Evolutionary conservation across 2,329 filamentous ascomycete species (phyloP).

Genomic region (Thelonectria blattea): DNA sequence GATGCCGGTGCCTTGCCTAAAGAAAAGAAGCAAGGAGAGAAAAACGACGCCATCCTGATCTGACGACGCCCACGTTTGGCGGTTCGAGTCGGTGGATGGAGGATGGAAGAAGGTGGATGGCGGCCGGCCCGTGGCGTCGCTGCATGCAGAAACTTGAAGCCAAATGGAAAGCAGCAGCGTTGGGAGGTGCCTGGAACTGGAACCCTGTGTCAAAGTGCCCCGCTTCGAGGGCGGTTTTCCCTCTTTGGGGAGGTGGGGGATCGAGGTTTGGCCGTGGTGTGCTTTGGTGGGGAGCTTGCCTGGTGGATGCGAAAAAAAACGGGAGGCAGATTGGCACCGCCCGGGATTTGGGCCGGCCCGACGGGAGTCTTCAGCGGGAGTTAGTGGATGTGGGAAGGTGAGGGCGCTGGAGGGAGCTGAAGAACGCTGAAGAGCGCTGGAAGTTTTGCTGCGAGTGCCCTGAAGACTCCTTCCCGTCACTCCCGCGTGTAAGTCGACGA

Average conservation of each 20-base stretch:
- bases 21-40: conserved; percentile 3
- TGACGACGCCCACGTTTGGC: conserved; percentile 32
- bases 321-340: conserved; percentile 17
- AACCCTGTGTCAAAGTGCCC: conserved; percentile 10
- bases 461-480: too few relatives aligned
- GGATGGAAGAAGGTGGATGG: not conserved
- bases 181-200: not conserved
- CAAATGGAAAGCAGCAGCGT: not conserved
- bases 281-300: not conserved
- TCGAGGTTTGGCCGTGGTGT: not conserved
- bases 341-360: conserved; percentile 16
- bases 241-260: conserved; percentile 14
- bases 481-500: too few relatives aligned
- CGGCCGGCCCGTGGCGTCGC: conserved; percentile 15
- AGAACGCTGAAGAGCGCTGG: too few relatives aligned
- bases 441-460: too few relatives aligned
- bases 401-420: too few relatives aligned
- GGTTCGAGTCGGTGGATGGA: conserved; percentile 32
- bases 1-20: conserved; percentile 1
- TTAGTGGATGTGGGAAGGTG: not conserved
- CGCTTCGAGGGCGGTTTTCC: not conserved
- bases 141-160: conserved; percentile 7
- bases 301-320: not conserved
- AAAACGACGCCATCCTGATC: conserved; percentile 13
- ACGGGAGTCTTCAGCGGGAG: not conserved